These are phyloP conservation scores for Geosmithia putterillii DNA, from an alignment of 2,329 filamentous ascomycete genomes.

Conservation along the genomic window DNA sequence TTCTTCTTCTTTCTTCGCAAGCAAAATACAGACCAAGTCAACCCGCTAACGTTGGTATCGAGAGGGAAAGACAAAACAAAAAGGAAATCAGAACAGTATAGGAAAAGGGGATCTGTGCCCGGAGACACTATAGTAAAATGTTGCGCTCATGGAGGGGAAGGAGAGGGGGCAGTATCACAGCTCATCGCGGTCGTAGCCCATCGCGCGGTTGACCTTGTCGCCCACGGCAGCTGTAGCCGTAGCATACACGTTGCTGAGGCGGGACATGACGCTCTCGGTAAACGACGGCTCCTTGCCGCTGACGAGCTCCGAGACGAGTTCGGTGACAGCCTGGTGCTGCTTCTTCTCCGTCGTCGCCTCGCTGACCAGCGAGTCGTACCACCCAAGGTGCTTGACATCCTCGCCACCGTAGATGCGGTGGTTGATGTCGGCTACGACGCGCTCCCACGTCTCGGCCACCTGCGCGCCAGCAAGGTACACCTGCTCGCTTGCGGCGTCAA, in stretches of 20 bases:
- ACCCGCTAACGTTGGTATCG: background rate
- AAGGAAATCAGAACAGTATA: background rate
- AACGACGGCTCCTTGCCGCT: conserved; percentile 69
- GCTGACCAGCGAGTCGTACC: conserved; percentile 37
- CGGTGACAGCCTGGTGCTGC: conserved; percentile 59
- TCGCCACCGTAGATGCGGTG: conserved; percentile 54
- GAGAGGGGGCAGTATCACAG: conserved; percentile 18
- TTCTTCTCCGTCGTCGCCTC: conserved; percentile 42
- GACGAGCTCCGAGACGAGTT: conserved; percentile 65
- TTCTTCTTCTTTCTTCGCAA: background rate
- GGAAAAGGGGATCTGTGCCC: background rate
- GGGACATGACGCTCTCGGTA: conserved; percentile 65
- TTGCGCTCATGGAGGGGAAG: too few species aligned
- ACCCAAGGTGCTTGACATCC: conserved; percentile 44
- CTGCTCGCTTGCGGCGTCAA: conserved; percentile 31
- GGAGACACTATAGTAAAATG: background rate
- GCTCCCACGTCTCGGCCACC: conserved; percentile 26
- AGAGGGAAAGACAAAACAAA: background rate
- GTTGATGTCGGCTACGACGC: conserved; percentile 48
- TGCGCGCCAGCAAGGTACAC: conserved; percentile 21
- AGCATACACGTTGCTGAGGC: conserved; percentile 60
- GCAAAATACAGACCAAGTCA: background rate
- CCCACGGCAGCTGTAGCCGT: conserved; percentile 46
- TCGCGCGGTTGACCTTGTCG: conserved; percentile 22
- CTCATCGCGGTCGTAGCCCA: conserved; percentile 26